phyloP scores from a whole-genome alignment of 768 basidiomycete species.

The Phanerodontia chrysosporium region DNA sequence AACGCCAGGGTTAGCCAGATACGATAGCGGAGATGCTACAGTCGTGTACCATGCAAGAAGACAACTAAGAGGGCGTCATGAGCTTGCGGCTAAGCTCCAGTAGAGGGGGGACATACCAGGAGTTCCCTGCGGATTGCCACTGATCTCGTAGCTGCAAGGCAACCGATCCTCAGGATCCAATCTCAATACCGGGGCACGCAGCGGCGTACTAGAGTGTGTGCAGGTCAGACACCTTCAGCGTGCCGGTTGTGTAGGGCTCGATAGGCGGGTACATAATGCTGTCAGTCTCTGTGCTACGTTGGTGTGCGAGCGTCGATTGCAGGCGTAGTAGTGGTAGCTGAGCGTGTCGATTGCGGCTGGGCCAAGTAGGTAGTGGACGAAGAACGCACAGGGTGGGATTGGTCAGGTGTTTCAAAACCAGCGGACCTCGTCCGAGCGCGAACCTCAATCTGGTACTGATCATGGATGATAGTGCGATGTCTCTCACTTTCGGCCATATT shows the following conservation, averaged over 20 bases:
- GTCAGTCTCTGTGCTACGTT: not conserved
- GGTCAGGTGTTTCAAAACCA: not conserved
- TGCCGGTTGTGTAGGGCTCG: constrained; percentile 60
- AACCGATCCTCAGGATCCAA: not conserved
- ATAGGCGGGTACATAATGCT: constrained; percentile 63
- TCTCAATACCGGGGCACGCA: not conserved
- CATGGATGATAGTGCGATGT: constrained; percentile 1
- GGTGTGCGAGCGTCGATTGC: not conserved
- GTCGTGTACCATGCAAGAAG: constrained; percentile 81
- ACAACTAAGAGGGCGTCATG: constrained; percentile 42
- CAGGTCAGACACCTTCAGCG: constrained; percentile 65
- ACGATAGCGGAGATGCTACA: too few relatives aligned
- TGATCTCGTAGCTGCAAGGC: constrained; percentile 66
- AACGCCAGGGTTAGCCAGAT: too few relatives aligned
- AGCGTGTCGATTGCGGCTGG: not conserved
- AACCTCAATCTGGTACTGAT: constrained; percentile 1
- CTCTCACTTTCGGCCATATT: not conserved
- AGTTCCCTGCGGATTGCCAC: constrained; percentile 70
- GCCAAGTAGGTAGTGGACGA: not conserved
- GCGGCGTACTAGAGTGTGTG: constrained; percentile 70
- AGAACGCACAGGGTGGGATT: not conserved
- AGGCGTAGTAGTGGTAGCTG: not conserved
- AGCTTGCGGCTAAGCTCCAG: not conserved
- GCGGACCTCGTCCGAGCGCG: not conserved
- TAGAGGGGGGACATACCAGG: constrained; percentile 48